Evolutionary conservation across 2,329 filamentous ascomycete genomes (phyloP).

Genomic region (Botrytis sinoallii): DNA sequence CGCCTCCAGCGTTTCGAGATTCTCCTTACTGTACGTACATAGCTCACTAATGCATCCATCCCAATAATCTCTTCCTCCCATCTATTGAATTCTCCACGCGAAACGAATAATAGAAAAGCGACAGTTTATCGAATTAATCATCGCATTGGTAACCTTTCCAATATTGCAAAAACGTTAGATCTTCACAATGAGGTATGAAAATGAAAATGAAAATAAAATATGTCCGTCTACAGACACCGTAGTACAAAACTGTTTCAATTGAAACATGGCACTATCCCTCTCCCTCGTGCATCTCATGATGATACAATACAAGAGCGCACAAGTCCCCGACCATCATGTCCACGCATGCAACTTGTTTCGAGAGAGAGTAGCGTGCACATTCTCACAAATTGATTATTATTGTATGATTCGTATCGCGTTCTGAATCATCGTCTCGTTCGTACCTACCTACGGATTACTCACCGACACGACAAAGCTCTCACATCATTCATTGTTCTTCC

Average conservation of each 20-base stretch:
- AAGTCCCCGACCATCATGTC: neutral
- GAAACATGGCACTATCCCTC: neutral
- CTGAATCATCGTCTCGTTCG: neutral
- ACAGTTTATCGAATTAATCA: neutral
- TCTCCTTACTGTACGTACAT: neutral
- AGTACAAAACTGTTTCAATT: neutral
- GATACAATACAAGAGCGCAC: neutral
- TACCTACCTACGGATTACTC: neutral
- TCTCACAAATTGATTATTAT: neutral
- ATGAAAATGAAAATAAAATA: neutral
- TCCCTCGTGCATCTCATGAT: neutral
- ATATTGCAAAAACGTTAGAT: neutral
- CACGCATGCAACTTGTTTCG: neutral
- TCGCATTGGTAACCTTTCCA: neutral
- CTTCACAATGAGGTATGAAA: neutral
- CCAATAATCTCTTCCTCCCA: neutral
- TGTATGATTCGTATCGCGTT: neutral
- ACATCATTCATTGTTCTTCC: neutral
- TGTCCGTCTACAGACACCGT: too few relatives aligned
- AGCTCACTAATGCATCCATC: neutral
- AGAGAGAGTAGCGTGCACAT: neutral
- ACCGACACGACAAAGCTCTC: neutral
- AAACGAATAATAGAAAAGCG: neutral
- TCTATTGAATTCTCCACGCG: neutral
- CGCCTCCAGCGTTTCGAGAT: neutral